Conservation (phyloP, 768 basidiomycete species). For the Auricularia cornea region DNA sequence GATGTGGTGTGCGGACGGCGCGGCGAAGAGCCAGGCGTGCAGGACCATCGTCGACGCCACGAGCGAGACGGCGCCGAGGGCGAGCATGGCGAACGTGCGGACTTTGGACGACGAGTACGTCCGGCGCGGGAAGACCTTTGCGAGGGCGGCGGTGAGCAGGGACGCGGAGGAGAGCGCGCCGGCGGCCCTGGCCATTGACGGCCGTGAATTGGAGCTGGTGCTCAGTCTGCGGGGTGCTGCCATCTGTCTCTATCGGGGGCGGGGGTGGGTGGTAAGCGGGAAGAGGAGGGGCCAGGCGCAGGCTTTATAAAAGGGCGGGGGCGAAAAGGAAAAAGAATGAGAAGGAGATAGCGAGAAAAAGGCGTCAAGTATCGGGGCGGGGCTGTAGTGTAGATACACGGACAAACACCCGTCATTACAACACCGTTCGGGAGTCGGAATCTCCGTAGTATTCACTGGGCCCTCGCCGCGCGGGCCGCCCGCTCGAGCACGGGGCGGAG, state of each 20-base stretch:
- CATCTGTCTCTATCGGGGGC: background rate
- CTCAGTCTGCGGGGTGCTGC: background rate
- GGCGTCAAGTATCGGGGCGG: too few species aligned
- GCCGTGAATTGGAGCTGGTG: background rate
- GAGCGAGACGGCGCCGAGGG: slow-evolving; percentile 41
- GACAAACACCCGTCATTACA: too few species aligned
- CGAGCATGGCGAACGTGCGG: slow-evolving; percentile 37
- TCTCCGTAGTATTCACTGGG: too few species aligned
- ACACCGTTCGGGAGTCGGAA: too few species aligned
- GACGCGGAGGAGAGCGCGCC: background rate
- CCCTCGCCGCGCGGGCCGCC: slow-evolving; percentile 29
- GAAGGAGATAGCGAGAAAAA: too few species aligned
- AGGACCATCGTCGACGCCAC: slow-evolving; percentile 52
- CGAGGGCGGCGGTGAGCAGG: background rate
- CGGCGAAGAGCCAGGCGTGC: slow-evolving; percentile 31
- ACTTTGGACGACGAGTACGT: background rate
- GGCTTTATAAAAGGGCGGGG: background rate
- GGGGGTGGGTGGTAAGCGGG: background rate
- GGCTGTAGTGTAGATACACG: too few species aligned
- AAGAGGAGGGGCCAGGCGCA: background rate
- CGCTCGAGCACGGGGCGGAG: slow-evolving; percentile 40
- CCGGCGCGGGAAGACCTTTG: background rate
- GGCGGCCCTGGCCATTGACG: background rate
- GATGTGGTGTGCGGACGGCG: slow-evolving; percentile 21
- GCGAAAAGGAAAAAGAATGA: too few species aligned